Percentiles rank a stretch among this genome's conserved stretches.
These are phyloP conservation scores for Ziziphus jujuba DNA, from an alignment of 306 rosid genomes.

Conservation along the genomic window DNA sequence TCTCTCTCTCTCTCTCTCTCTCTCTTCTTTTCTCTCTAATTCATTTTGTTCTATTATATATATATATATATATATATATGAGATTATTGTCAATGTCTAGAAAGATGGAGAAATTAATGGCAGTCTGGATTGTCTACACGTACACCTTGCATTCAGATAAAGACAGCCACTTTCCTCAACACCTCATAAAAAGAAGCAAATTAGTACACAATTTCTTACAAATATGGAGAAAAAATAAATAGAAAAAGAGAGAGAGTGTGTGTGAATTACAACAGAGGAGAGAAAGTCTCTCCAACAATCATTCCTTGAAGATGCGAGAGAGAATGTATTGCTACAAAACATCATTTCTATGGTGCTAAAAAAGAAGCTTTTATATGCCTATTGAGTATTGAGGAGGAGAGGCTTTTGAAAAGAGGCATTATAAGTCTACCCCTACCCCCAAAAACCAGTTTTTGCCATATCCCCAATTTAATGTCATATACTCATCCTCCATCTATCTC, in stretches of 20 bases:
- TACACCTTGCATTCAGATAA: conserved; percentile 23
- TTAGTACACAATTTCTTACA: neutral
- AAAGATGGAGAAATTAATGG: conserved; percentile 22
- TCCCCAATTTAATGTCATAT: too few species aligned
- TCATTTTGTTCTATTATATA: neutral
- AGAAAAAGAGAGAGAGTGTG: too few species aligned
- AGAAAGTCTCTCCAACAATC: conserved; percentile 11
- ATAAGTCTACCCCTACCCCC: too few species aligned
- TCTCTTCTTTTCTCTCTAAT: neutral
- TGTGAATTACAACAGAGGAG: neutral
- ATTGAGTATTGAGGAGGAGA: too few species aligned
- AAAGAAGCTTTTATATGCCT: too few species aligned
- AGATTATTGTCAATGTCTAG: conserved; percentile 1
- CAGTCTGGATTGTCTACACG: conserved; percentile 34
- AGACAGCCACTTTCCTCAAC: conserved; percentile 39
- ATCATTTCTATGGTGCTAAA: neutral
- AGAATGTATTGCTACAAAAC: neutral
- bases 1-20: neutral
- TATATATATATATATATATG: neutral
- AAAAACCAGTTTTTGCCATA: too few species aligned
- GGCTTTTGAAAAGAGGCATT: too few species aligned
- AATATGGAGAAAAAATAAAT: neutral
- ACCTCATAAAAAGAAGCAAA: conserved; percentile 32
- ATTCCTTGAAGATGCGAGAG: conserved; percentile 19
- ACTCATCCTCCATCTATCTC: too few species aligned